Evolutionary conservation across 2,329 filamentous ascomycete genomes (phyloP), one percentile per base, ranked within the genome.

Genomic region (Whalleya microplaca): DNA sequence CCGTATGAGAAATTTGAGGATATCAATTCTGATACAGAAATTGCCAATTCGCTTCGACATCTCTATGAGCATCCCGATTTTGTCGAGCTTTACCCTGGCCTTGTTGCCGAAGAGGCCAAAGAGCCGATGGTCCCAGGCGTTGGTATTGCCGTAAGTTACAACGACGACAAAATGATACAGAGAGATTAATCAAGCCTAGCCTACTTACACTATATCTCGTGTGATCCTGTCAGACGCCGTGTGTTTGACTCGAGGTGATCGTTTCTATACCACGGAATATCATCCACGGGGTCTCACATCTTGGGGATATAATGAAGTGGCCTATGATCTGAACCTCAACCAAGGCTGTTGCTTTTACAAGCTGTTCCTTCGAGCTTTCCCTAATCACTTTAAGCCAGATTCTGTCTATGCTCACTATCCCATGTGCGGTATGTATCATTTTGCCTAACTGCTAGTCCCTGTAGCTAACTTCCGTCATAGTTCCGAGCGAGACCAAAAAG

Each of bases 271-370:
- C 0, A 79, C 74, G n/a, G 90, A 94, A 71, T 93, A 89, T 71
- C 85, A 87, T 63, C 84, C 91, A 0, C 83, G 85, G 8, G 85
- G 86, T 64, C 74, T 96, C 45, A 96, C 91, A 1, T 92, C 91
- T 74, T 96, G 91, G 91, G 91, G 91, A 19, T 94, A 84, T 76
- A 84, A 85, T 52, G 88, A 92, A 69, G 88, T 84, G 2, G 81
- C 89, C 19, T 91, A 88, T 53, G 90, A 96, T 64, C 75, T 87
- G 20, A 84, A 82, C 56, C 75, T 94, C 62, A 90, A 95, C 73
- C 87, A 95, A 69, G 91, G 92, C 45, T 92, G 89, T 64, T 85
- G 92, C 12, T 90, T 94, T 73, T 92, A 93, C 79, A 96, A 95
- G 77, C 81, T 96, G 37, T 88, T 93, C 70, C 78, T 91, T 37